Base-by-base conservation (phyloP, 2,329 filamentous ascomycete genomes). In the Corinectria fuckeliana region DNA sequence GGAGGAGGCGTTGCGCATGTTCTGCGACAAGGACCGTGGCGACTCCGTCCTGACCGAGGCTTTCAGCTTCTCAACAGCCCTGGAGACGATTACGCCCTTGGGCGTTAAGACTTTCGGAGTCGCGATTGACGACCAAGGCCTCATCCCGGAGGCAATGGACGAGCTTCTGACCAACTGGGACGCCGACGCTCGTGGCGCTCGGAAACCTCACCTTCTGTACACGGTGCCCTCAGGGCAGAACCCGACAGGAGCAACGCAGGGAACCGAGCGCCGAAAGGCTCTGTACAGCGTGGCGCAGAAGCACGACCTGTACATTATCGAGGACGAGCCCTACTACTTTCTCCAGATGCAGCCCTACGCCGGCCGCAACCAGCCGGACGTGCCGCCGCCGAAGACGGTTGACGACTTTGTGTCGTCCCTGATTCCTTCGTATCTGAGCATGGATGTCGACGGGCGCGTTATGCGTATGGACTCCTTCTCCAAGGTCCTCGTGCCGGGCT, bases 251-350 rank as follows among this genome's bases (percentile, higher is more conserved):
- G 89, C 92, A 10, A 97, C 93, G 3, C 91, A 94, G 74, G 83
- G 88, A 38, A 74, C 77, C 4, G 80, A 87, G 71, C 82, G 93
- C 56, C 82, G 93, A 52, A 81, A 82, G 64, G 90, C 87, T 20
- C 82, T 97, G 44, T 97, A 97, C 77, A 81, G 81, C 32, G 84
- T 96, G 13, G 91, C 89, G 28, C 89, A 90, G 73, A 92, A 92
- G 78, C 92, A 97, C 75, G 91, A 97, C 72, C 71, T 97, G 38
- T 90, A 86, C 78, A 93, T 97, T 72, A 80, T 97, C 67, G 93
- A 97, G 78, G 93, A 97, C 73, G 93, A 97, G 74, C 93, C 93
- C 1, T 97, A 97, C 79, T 97, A 96, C 78, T 97, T 94, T 79
- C 82, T 97, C 32, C 93, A 97, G 76, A 91, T 93, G 90, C 87